Percentiles rank a stretch among this genome's conserved stretches.
These are phyloP conservation scores for Saturnispora silvae DNA, from an alignment of 805 yeast species.

Conservation along the genomic window DNA sequence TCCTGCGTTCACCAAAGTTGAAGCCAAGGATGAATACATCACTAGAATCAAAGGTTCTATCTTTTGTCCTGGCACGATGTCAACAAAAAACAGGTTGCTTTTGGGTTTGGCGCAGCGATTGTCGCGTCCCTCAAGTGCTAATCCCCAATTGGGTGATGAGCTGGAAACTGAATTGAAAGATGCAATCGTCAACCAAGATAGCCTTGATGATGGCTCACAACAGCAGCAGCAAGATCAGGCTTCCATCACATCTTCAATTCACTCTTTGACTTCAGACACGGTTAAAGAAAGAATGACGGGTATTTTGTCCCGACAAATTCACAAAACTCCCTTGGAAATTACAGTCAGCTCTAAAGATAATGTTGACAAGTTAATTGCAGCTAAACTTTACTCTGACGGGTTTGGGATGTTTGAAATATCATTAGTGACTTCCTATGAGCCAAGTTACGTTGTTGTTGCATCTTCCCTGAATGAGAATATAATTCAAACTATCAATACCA, in stretches of 20 bases:
- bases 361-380: conserved; percentile 21
- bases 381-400: conserved; percentile 43
- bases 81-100: conserved; percentile 60
- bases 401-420: conserved; percentile 56
- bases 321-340: conserved; percentile 43
- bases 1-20: conserved; percentile 41
- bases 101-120: conserved; percentile 61
- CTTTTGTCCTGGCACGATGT: conserved; percentile 55
- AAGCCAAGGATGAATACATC: conserved; percentile 31
- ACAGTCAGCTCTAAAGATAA: conserved; percentile 42
- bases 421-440: conserved; percentile 46
- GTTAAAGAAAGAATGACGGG: conserved; percentile 58
- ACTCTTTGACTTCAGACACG: conserved; percentile 18
- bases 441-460: conserved; percentile 45
- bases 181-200: conserved; percentile 22
- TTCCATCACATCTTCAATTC: conserved; percentile 13
- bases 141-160: conserved; percentile 26
- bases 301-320: conserved; percentile 58
- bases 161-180: conserved; percentile 30
- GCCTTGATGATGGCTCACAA: not conserved
- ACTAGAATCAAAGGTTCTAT: conserved; percentile 67
- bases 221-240: conserved; percentile 13
- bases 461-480: conserved; percentile 38
- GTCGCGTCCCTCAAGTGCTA: conserved; percentile 29
- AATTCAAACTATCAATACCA: conserved; percentile 35